Evolutionary conservation across 768 basidiomycete species (phyloP).

Genomic region (Auricularia sp.): DNA sequence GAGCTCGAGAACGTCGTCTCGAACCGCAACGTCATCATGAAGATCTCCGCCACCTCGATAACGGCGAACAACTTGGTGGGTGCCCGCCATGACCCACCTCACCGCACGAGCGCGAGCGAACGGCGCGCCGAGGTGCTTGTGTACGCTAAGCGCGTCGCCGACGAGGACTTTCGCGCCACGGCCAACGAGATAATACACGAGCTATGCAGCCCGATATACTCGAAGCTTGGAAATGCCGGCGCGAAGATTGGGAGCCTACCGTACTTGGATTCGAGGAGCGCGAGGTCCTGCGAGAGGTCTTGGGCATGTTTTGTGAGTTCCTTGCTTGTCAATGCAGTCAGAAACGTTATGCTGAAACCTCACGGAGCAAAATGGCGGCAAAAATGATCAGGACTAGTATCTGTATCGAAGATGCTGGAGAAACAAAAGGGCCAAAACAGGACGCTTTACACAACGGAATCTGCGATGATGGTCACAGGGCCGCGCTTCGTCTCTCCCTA

Average conservation of each 20-base stretch:
- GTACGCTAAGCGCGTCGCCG: constrained; percentile 79
- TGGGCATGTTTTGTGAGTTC: constrained; percentile 65
- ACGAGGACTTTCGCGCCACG: constrained; percentile 79
- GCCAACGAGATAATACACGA: constrained; percentile 89
- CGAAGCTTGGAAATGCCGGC: constrained; percentile 46
- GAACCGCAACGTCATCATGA: constrained; percentile 72
- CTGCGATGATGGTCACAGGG: no score
- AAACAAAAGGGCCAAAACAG: no score
- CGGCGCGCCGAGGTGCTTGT: constrained; percentile 64
- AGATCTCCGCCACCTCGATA: constrained; percentile 75
- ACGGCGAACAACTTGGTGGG: constrained; percentile 39
- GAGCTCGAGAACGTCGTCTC: constrained; percentile 26
- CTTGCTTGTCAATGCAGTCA: background rate
- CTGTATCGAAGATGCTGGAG: no score
- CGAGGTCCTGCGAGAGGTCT: constrained; percentile 72
- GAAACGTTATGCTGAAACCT: no score
- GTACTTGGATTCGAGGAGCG: constrained; percentile 68
- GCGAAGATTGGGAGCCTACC: constrained; percentile 58
- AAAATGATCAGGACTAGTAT: no score
- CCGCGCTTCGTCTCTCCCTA: no score
- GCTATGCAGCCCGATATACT: constrained; percentile 81
- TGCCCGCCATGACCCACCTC: background rate
- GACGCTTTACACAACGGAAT: no score
- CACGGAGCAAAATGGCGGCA: no score
- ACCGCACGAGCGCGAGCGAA: constrained; percentile 68